A percentile compares a stretch with the other conserved stretches of the same genome.
These are phyloP conservation scores for Hydrangea macrophylla DNA, from an alignment of 148 eudicot genomes.

Conservation along the genomic window DNA sequence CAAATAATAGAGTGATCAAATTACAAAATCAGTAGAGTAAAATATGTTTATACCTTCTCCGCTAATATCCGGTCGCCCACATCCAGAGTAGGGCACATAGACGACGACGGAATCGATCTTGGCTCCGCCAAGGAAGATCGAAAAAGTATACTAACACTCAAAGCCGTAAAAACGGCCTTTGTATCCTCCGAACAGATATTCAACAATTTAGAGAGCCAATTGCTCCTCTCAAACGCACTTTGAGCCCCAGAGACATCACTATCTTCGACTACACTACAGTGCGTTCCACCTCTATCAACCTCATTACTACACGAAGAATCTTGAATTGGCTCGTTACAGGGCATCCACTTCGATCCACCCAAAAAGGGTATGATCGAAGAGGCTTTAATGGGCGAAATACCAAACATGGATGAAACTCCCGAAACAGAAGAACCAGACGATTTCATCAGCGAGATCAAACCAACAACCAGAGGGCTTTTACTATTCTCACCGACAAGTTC, in stretches of 20 bases:
- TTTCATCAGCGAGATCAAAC: slow-evolving; percentile 46
- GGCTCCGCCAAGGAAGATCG: slow-evolving; percentile 78
- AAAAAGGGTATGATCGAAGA: slow-evolving; percentile 51
- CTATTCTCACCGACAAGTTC: slow-evolving; percentile 31
- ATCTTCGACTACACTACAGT: slow-evolving; percentile 4
- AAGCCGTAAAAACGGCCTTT: slow-evolving; percentile 72
- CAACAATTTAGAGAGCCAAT: slow-evolving; percentile 51
- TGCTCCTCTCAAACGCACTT: slow-evolving; percentile 17
- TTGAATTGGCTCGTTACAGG: slow-evolving; percentile 49
- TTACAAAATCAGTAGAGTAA: background rate
- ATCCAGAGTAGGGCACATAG: slow-evolving; percentile 83
- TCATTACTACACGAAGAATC: slow-evolving; percentile 19
- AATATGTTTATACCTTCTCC: slow-evolving; percentile 62
- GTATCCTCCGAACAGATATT: slow-evolving; percentile 67
- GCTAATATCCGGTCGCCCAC: slow-evolving; percentile 82
- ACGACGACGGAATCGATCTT: slow-evolving; percentile 73
- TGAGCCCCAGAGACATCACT: slow-evolving; percentile 7
- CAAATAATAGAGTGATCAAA: background rate
- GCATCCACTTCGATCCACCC: slow-evolving; percentile 66
- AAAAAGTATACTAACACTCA: slow-evolving; percentile 63
- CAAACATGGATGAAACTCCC: slow-evolving; percentile 28
- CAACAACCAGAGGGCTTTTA: slow-evolving; percentile 35
- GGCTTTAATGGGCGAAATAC: slow-evolving; percentile 47
- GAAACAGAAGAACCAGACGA: slow-evolving; percentile 24
- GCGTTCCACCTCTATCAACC: slow-evolving; percentile 43